A percentile compares a stretch with the other conserved stretches of the same genome.
These are phyloP conservation scores for Hyphopichia khmerensis DNA, from an alignment of 1,139 yeast species.

Conservation along the genomic window DNA sequence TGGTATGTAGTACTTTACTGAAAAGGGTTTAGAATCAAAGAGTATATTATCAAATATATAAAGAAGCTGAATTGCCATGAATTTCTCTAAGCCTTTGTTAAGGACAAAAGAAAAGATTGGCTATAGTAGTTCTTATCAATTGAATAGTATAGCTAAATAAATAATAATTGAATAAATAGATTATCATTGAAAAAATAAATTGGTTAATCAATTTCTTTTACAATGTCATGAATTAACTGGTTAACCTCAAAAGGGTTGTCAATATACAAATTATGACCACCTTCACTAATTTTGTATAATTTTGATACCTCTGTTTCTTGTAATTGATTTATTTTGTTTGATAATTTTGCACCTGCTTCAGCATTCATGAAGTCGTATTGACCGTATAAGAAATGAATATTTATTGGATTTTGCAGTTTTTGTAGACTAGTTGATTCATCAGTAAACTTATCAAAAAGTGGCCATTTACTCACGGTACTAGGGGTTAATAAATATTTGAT, in stretches of 20 bases:
- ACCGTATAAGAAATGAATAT: constrained; percentile 68
- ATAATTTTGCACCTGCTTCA: constrained; percentile 63
- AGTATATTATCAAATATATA: no score
- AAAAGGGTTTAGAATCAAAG: no score
- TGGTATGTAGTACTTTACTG: no score
- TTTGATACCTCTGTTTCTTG: constrained; percentile 8
- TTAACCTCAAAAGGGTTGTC: constrained; percentile 60
- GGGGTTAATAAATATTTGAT: constrained; percentile 66
- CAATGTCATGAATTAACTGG: constrained; percentile 16
- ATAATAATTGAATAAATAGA: no score
- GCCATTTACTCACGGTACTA: constrained; percentile 74
- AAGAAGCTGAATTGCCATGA: no score
- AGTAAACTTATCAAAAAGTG: constrained; percentile 63
- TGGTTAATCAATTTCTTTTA: constrained; percentile 8
- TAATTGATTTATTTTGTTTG: constrained; percentile 28
- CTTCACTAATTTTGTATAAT: constrained; percentile 34
- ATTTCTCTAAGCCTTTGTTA: no score
- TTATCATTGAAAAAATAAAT: no score
- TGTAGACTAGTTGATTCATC: constrained; percentile 6
- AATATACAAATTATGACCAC: constrained; percentile 48
- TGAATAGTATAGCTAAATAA: no score
- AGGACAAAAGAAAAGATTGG: no score
- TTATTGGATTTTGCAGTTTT: constrained; percentile 29
- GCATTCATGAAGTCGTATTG: constrained; percentile 85
- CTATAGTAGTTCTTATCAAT: no score